These are phyloP conservation scores for Thinopyrum elongatum DNA, from an alignment of 176 grass and related monocot species.

Conservation along the genomic window DNA sequence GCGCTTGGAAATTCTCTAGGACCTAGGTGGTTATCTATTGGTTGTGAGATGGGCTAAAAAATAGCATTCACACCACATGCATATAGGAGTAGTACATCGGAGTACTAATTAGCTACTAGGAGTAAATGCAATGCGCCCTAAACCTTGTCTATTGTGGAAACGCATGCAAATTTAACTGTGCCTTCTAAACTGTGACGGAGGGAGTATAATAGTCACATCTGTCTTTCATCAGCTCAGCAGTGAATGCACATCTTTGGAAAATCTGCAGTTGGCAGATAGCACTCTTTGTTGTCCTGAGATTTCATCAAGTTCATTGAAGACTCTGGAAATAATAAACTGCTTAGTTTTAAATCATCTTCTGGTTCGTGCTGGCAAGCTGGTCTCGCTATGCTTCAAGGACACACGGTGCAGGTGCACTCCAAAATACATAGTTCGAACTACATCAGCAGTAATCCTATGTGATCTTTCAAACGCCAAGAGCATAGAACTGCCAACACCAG, in stretches of 20 bases:
- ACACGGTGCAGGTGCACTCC: neutral
- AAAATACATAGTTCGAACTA: neutral
- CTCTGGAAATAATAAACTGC: slow-evolving; percentile 1
- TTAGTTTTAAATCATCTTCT: neutral
- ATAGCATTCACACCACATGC: no score
- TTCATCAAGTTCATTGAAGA: neutral
- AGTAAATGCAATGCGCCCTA: no score
- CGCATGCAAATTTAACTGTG: no score
- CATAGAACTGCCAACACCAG: neutral
- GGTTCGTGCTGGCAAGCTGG: neutral
- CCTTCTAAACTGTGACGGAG: no score
- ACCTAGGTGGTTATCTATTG: no score
- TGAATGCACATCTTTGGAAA: slow-evolving; percentile 1
- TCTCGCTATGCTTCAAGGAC: neutral
- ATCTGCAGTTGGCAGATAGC: neutral
- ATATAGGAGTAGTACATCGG: no score
- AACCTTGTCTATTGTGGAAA: no score
- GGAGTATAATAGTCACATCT: neutral
- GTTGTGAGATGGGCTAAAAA: no score
- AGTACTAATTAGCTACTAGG: no score
- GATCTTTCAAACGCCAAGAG: neutral
- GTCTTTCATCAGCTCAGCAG: neutral
- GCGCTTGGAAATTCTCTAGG: no score
- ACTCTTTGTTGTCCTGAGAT: neutral
- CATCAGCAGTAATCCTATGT: neutral